Conservation (phyloP, 768 basidiomycete species). For the Leucogyrophana mollusca region DNA sequence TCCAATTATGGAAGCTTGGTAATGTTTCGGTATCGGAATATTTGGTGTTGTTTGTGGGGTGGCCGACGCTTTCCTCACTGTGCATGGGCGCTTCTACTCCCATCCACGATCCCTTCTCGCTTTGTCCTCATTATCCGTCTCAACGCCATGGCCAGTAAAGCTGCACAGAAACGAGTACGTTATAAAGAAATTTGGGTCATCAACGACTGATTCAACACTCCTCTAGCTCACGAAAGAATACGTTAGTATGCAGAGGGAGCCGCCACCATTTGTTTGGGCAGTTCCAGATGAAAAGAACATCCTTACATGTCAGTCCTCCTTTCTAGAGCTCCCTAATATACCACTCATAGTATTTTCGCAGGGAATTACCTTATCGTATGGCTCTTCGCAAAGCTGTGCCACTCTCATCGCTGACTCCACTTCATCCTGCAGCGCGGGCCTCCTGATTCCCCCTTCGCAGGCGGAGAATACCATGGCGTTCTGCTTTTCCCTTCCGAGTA, state of each 20-base stretch:
- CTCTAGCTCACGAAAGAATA: conserved; percentile 82
- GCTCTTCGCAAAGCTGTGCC: conserved; percentile 7
- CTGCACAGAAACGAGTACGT: conserved; percentile 79
- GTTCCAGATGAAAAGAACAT: conserved; percentile 98
- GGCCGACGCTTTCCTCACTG: conserved; percentile 14
- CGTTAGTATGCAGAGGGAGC: conserved; percentile 86
- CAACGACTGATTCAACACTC: conserved; percentile 1
- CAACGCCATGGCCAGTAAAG: conserved; percentile 73
- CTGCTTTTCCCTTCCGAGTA: conserved; percentile 94
- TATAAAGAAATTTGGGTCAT: too few species aligned
- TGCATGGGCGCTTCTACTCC: conserved; percentile 19
- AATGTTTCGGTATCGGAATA: conserved; percentile 6
- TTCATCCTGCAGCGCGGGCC: conserved; percentile 71
- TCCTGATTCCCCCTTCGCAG: conserved; percentile 85
- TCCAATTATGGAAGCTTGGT: too few species aligned
- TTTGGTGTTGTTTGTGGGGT: conserved; percentile 28
- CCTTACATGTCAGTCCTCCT: conserved; percentile 70
- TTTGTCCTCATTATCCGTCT: not conserved
- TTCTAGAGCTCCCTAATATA: not conserved
- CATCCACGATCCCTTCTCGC: conserved; percentile 12
- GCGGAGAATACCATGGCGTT: conserved; percentile 93
- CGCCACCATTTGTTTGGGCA: conserved; percentile 96
- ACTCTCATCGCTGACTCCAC: conserved; percentile 8
- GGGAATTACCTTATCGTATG: conserved; percentile 95
- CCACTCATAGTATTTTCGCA: conserved; percentile 28